Conservation (phyloP, 2,329 filamentous ascomycete genomes). For the Diaporthe citrichinensis region DNA sequence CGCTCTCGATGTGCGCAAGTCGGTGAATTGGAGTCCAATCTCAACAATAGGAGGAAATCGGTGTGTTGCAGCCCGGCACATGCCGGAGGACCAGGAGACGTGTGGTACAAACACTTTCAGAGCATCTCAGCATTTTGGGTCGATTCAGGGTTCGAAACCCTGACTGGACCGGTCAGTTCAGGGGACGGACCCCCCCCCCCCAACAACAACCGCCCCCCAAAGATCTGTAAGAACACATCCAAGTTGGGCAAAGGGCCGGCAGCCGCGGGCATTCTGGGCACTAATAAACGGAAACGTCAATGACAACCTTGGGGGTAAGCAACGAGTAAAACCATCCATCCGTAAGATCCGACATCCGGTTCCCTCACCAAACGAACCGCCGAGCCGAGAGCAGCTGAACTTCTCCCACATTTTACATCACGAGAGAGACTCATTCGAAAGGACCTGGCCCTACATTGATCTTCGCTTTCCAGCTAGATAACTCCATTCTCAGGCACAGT, state of each 20-base stretch:
- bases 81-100: background rate
- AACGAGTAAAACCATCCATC: background rate
- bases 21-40: background rate
- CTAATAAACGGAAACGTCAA: background rate
- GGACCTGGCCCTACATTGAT: background rate
- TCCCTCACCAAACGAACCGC: background rate
- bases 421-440: no score
- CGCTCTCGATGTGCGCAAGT: no score
- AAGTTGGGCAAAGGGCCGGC: background rate
- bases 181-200: no score
- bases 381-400: background rate
- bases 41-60: no score
- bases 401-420: background rate
- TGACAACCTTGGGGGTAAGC: background rate
- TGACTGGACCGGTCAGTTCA: background rate
- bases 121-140: background rate
- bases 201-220: background rate
- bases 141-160: conserved; percentile 1
- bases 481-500: conserved; percentile 49
- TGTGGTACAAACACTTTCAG: background rate
- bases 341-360: background rate
- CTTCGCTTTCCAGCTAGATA: background rate
- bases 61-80: background rate
- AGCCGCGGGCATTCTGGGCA: background rate
- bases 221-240: background rate